A percentile compares a stretch with the other conserved stretches of the same genome.
Evolutionary conservation across 441 rosid species (phyloP).

Genomic region (Gossypium trilobum): DNA sequence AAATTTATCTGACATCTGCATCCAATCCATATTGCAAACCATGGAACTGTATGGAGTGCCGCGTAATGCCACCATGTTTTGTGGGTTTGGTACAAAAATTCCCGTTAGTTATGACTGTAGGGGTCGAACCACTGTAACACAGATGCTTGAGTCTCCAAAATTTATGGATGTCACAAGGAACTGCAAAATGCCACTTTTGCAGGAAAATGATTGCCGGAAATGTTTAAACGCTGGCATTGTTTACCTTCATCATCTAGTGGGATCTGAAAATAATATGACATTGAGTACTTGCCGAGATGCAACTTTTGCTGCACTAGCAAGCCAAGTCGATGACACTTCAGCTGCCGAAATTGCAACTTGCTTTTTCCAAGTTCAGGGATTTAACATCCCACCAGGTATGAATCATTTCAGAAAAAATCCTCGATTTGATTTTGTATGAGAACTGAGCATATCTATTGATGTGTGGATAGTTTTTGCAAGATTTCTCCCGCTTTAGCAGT

Average conservation of each 20-base stretch:
- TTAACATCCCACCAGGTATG: conserved; percentile 43
- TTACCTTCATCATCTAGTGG: conserved; percentile 63
- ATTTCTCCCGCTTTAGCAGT: not conserved
- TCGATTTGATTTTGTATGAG: not conserved
- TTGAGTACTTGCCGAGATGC: conserved; percentile 89
- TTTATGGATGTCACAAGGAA: conserved; percentile 50
- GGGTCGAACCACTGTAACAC: conserved; percentile 60
- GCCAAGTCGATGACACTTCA: conserved; percentile 53
- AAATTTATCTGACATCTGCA: conserved; percentile 45
- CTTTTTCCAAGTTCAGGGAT: conserved; percentile 71
- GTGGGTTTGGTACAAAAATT: conserved; percentile 84
- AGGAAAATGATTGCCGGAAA: conserved; percentile 43
- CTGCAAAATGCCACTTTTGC: conserved; percentile 50
- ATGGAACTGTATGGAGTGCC: conserved; percentile 80
- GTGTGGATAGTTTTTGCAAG: not conserved
- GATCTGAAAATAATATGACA: conserved; percentile 48
- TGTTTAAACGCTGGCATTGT: conserved; percentile 68
- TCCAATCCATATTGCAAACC: conserved; percentile 51
- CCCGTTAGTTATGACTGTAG: conserved; percentile 62
- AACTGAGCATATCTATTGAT: not conserved
- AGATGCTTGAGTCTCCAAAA: conserved; percentile 67
- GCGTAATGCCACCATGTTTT: conserved; percentile 57
- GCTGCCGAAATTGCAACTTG: conserved; percentile 64
- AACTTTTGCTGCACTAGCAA: conserved; percentile 62
- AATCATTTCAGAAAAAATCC: conserved; percentile 4